phyloP scores from a whole-genome alignment of 345 rosid species.

The Bruguiera sexangula region DNA sequence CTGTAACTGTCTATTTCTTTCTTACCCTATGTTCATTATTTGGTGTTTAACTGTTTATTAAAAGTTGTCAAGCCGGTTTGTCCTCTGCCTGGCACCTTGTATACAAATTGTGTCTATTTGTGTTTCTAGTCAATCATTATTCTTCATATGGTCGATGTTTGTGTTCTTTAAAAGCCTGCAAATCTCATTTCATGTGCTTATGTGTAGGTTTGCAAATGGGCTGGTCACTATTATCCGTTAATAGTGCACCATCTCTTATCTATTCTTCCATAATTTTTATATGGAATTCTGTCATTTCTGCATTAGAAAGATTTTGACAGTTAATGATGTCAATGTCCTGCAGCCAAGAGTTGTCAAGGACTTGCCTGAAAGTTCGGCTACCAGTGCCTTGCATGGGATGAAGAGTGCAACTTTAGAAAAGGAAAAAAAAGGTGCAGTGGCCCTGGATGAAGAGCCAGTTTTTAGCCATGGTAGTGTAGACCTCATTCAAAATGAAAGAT shows the following conservation, averaged over 20 bases:
- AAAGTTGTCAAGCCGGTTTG: background rate
- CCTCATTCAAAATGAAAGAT: slow-evolving; percentile 27
- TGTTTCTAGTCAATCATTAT: background rate
- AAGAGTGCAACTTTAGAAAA: slow-evolving; percentile 36
- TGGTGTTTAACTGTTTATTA: too few species aligned
- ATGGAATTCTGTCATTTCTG: slow-evolving; percentile 2
- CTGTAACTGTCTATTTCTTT: background rate
- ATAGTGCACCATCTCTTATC: background rate
- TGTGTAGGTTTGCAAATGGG: slow-evolving; percentile 3
- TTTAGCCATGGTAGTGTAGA: slow-evolving; percentile 22
- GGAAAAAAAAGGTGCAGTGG: slow-evolving; percentile 28
- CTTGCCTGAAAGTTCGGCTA: slow-evolving; percentile 41
- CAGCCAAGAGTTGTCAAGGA: slow-evolving; percentile 55
- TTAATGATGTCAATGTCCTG: slow-evolving; percentile 32
- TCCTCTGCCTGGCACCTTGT: background rate
- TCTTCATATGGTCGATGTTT: background rate
- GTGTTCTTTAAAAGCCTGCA: background rate
- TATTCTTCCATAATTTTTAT: background rate
- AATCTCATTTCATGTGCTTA: background rate
- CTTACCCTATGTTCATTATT: background rate
- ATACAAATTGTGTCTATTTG: background rate
- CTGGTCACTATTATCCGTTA: background rate
- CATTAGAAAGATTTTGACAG: slow-evolving; percentile 12
- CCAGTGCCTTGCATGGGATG: slow-evolving; percentile 19
- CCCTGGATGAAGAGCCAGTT: slow-evolving; percentile 32